Conservation (phyloP, 176 grass and related monocot genomes). For the Aegilops speltoides region DNA sequence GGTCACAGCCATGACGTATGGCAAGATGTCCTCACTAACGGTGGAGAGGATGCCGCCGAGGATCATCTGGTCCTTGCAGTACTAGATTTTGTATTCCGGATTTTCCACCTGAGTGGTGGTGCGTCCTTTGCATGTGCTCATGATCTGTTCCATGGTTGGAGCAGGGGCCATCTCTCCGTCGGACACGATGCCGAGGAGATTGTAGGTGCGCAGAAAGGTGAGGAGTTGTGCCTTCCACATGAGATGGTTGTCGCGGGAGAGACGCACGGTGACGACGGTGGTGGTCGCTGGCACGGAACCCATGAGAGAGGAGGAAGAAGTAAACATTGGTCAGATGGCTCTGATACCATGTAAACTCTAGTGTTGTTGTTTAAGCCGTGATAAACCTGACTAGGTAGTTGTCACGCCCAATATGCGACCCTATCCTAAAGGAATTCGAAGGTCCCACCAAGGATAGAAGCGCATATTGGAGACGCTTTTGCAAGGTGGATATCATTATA, state of each 20-base stretch:
- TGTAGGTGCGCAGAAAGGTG: not conserved
- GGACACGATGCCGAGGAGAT: not conserved
- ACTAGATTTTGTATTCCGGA: not conserved
- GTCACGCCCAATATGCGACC: too few species aligned
- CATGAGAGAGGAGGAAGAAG: too few species aligned
- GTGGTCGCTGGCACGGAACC: too few species aligned
- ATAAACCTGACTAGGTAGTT: too few species aligned
- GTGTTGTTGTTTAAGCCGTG: too few species aligned
- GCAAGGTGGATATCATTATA: too few species aligned
- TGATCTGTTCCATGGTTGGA: not conserved
- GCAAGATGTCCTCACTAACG: not conserved
- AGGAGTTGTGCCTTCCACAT: not conserved
- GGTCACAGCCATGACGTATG: not conserved
- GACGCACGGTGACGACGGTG: not conserved
- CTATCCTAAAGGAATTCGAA: too few species aligned
- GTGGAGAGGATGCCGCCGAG: not conserved
- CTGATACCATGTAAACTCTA: too few species aligned
- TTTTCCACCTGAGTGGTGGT: not conserved
- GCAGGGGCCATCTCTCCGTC: too few species aligned
- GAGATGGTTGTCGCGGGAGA: not conserved
- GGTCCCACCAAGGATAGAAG: too few species aligned
- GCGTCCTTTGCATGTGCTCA: accelerated
- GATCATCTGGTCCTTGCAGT: not conserved
- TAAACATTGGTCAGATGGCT: too few species aligned
- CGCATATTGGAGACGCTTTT: too few species aligned